Evolutionary conservation across 2,329 filamentous ascomycete genomes (phyloP), one percentile per base, ranked within the genome.

Genomic region (Tolypocladium capitatum): DNA sequence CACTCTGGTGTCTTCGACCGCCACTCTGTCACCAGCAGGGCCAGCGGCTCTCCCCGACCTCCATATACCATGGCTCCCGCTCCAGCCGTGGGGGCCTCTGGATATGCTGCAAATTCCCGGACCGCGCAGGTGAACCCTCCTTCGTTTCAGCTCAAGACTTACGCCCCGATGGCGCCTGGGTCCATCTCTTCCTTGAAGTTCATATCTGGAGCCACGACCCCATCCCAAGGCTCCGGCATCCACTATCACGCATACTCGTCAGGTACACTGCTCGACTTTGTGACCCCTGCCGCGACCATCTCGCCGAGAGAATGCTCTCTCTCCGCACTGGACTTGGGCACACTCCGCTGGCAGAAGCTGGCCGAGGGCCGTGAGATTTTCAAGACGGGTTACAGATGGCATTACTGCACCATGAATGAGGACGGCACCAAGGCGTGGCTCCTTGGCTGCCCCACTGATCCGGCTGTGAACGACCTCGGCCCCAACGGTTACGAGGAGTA

Each of bases 191-290:
- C 87, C 8, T 73, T 96, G 45, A 91, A 88, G 58, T 98, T 98
- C 61, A 78, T 92, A 48, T 68, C 64, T 4, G 91, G 91, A 4
- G 80, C 84, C 5, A 85, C 88, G 61, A 80, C 95, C 16, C 91
- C 92, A 1, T 85, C 85, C 3, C 87, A 97, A 63, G 86, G 87
- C 43, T 85, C 89, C 4, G 92, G 92, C 16, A 91, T 86, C 49
- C 92, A 98, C 64, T 98, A 94, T 60, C 92, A 98, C 62, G 83
- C 91, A 40, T 96, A 94, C 63, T 91, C 89, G 8, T 95, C 91
- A 0, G 90, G 90, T 6, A 90, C 86, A 28, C 76, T 98, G 42
- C 79, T 98, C 33, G 92, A 98, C 62, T 91, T 98, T 60, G 86
- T 94, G 36, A 96, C 92, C 0, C 91, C 91, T 1, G 88, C 90